phyloP scores from a whole-genome alignment of 2,329 filamentous ascomycete genomes.

The Colletotrichum horii region DNA sequence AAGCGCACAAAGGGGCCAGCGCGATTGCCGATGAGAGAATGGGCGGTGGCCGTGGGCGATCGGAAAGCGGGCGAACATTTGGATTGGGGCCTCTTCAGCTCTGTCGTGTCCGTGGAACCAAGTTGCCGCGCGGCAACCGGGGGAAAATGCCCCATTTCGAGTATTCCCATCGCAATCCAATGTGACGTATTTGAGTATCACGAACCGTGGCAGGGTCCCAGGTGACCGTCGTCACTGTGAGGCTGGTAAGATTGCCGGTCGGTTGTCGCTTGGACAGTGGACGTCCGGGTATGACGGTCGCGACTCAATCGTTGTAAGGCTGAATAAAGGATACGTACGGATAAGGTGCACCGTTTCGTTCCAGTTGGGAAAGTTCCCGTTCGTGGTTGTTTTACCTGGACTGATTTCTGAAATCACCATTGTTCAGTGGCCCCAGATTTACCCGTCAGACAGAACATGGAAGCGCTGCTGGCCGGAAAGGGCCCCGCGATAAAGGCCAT shows the following conservation, averaged over 20 bases:
- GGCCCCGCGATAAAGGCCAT: background rate
- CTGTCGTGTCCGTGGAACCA: background rate
- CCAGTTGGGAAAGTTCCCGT: background rate
- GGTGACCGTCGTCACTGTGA: background rate
- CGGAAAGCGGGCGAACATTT: background rate
- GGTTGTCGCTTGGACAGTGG: background rate
- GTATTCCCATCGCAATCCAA: background rate
- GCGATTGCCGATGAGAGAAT: constrained; percentile 5
- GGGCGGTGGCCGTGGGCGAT: background rate
- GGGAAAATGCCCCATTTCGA: background rate
- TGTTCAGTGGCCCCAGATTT: constrained; percentile 1
- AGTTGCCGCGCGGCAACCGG: background rate
- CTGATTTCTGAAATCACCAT: background rate
- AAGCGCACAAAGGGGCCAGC: background rate
- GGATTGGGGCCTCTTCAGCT: background rate
- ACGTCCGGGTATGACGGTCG: background rate
- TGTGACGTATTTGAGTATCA: background rate
- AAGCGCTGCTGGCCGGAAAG: background rate
- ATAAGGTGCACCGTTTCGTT: background rate
- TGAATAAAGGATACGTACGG: background rate
- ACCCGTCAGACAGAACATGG: background rate
- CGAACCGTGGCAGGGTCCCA: background rate
- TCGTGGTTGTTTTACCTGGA: background rate
- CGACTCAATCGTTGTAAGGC: background rate
- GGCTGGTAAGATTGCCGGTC: background rate